Conservation (phyloP, 768 basidiomycete species). For the Boletellus emodensis region DNA sequence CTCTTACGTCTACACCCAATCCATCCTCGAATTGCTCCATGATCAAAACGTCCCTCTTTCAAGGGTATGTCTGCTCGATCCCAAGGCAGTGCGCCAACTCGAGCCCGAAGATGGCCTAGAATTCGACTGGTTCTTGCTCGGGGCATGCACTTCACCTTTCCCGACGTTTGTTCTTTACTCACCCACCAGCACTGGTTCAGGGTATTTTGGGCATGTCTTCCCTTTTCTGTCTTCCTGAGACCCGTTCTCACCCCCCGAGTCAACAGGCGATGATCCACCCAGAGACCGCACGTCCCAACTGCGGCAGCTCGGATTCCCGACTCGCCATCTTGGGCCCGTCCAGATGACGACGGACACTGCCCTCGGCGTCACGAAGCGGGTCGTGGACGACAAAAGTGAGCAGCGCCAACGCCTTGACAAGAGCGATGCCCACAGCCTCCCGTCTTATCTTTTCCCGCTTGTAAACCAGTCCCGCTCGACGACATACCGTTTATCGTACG, state of each 20-base stretch:
- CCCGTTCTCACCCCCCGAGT: background rate
- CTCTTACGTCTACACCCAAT: slow-evolving; percentile 25
- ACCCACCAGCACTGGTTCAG: slow-evolving; percentile 29
- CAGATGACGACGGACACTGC: slow-evolving; percentile 99
- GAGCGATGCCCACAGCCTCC: no score
- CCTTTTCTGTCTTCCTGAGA: background rate
- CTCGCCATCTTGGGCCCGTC: slow-evolving; percentile 75
- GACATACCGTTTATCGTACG: slow-evolving; percentile 72
- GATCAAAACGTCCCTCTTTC: slow-evolving; percentile 37
- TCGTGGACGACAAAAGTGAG: slow-evolving; percentile 59
- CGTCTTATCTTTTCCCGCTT: background rate
- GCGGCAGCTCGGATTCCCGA: slow-evolving; percentile 80
- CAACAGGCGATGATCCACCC: slow-evolving; percentile 88
- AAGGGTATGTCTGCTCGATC: slow-evolving; percentile 90
- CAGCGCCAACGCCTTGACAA: background rate
- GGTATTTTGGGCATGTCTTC: slow-evolving; percentile 52
- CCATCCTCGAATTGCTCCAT: slow-evolving; percentile 14
- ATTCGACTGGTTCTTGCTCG: slow-evolving; percentile 90
- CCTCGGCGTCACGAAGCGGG: slow-evolving; percentile 69
- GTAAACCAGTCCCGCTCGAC: slow-evolving; percentile 51
- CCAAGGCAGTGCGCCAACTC: slow-evolving; percentile 68
- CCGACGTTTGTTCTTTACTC: background rate
- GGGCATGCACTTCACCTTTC: slow-evolving; percentile 46
- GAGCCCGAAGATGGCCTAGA: slow-evolving; percentile 74
- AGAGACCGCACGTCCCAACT: slow-evolving; percentile 90